Evolutionary conservation across 2,329 filamentous ascomycete species (phyloP), one percentile per base, ranked within the genome.

Genomic region (Teratosphaeria viscida): DNA sequence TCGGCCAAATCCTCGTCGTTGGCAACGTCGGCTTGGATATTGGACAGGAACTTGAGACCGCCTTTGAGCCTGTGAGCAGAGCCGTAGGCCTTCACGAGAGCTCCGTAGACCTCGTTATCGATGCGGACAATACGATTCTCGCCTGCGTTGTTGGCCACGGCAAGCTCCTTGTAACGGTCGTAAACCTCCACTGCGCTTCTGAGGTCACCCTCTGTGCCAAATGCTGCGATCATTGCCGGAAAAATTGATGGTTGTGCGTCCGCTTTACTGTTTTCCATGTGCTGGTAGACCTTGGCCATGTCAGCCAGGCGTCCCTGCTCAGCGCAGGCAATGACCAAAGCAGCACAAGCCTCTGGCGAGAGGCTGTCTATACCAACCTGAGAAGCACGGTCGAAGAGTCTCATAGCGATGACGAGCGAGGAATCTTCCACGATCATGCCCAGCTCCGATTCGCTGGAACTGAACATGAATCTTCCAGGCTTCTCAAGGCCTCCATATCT

Each of bases 221-320:
- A 97, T 0, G 92, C 91, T n/a, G 88, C 86, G 72, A 99, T 96
- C 89, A 99, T 96, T 19, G 87, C 83, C 1, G 91, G 88, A 75
- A 96, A 97, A 57, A 92, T 89, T 54, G 87, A 85, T 5, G 90
- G 87, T 60, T 87, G 85, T 0, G 92, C 90, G 16, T 84, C 82
- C 26, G 90, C 83, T 59, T 85, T 85, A 66, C 83, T 85, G 39
- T 82, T 77, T 73, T 96, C 90, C 91, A 97, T 95, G 73, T 97
- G 90, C 64, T 89, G 87, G 69, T 92, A 96, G 23, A 97, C 82
- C 61, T 86, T 85, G 37, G 95, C 85, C 92, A 99, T 97, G 62
- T 95, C 90, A 53, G 88, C 84, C 10, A 95, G 82, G 49, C 86
- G 86, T 34, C 90, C 89, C 59, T 88, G 82, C 70, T 89, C 84